phyloP scores from a whole-genome alignment of 2,329 filamentous ascomycete genomes.

The Aureobasidium sp. region DNA sequence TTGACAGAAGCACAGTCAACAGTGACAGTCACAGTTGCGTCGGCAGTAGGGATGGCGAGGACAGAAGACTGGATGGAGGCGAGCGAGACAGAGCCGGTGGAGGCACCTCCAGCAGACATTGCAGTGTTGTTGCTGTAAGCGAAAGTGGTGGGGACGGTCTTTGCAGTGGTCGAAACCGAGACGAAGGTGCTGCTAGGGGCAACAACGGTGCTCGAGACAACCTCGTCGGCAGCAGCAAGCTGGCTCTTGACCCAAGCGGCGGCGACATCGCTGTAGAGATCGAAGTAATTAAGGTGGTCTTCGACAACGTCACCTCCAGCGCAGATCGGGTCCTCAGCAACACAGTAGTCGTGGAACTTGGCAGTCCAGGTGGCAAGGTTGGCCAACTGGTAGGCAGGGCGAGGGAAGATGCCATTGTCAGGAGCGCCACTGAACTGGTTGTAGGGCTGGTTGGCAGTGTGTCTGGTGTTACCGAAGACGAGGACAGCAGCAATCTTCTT shows the following conservation, averaged over 20 bases:
- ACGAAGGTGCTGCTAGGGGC: conserved; percentile 19
- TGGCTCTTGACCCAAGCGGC: conserved; percentile 26
- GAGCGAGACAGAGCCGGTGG: conserved; percentile 1
- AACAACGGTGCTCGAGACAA: conserved; percentile 17
- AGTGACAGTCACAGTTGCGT: not conserved
- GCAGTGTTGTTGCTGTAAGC: conserved; percentile 11
- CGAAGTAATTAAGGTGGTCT: conserved; percentile 35
- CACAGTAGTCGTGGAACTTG: conserved; percentile 34
- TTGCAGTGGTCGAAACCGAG: conserved; percentile 14
- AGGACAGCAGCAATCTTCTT: conserved; percentile 20
- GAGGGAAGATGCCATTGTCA: conserved; percentile 20
- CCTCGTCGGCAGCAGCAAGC: conserved; percentile 17
- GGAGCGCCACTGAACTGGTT: conserved; percentile 20
- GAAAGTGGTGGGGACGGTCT: conserved; percentile 12
- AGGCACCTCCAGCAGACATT: not conserved
- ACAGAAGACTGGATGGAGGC: not conserved
- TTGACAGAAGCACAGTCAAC: conserved; percentile 7
- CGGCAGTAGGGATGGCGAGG: conserved; percentile 1
- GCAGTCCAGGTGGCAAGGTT: conserved; percentile 23
- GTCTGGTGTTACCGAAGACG: conserved; percentile 20
- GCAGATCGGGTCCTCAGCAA: conserved; percentile 35
- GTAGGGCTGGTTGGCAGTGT: conserved; percentile 20
- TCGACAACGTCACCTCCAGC: conserved; percentile 30
- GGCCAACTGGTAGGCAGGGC: conserved; percentile 15
- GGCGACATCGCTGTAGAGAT: conserved; percentile 26